These are phyloP conservation scores for Pezizomycotina sp. DNA, from an alignment of 2,329 filamentous ascomycete genomes.

Conservation along the genomic window DNA sequence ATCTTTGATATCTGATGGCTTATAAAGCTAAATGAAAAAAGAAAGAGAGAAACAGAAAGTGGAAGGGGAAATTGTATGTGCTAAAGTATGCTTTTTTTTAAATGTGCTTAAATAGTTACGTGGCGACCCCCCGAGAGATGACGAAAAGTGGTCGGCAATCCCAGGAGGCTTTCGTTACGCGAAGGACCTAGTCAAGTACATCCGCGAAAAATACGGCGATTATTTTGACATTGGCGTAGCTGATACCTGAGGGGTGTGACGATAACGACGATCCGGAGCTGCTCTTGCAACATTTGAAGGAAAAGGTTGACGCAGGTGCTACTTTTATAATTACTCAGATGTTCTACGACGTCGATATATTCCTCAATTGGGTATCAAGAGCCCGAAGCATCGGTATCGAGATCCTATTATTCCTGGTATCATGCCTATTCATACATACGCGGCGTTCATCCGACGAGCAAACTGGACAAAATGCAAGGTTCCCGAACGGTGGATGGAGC, in stretches of 20 bases:
- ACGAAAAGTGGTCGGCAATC: conserved; percentile 81
- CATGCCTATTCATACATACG: conserved; percentile 90
- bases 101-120: conserved; percentile 38
- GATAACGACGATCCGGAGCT: conserved; percentile 76
- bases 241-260: conserved; percentile 87
- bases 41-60: no score
- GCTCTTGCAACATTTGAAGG: conserved; percentile 81
- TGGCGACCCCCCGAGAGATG: conserved; percentile 82
- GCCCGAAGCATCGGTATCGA: conserved; percentile 72
- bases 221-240: conserved; percentile 97
- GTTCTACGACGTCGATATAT: conserved; percentile 97
- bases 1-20: no score
- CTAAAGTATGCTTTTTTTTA: no score
- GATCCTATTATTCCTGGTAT: conserved; percentile 72
- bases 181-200: conserved; percentile 74
- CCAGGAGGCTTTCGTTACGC: conserved; percentile 84
- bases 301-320: conserved; percentile 88
- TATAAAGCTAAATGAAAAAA: no score
- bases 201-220: conserved; percentile 59
- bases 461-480: conserved; percentile 81
- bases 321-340: conserved; percentile 96
- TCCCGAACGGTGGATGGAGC: conserved; percentile 62
- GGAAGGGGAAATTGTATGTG: no score
- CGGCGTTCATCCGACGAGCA: conserved; percentile 74
- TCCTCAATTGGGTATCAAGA: conserved; percentile 75